Percentiles rank a stretch among this genome's conserved stretches.
phyloP scores from a whole-genome alignment of 108 stramenopile genomes.

The Discostella pseudostelligera region DNA sequence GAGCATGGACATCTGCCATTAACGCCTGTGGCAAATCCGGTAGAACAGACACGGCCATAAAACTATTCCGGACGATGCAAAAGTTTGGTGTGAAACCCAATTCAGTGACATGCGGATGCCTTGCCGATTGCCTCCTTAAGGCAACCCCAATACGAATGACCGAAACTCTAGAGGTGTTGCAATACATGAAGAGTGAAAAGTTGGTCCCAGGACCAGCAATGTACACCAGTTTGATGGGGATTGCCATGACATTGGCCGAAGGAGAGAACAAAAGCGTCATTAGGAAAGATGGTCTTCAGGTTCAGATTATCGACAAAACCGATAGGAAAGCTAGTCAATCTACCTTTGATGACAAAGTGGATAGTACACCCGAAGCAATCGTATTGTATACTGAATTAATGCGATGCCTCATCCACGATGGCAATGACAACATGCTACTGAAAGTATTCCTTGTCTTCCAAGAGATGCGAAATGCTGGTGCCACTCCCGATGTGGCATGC shows the following conservation, averaged over 20 bases:
- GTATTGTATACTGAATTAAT: constrained; percentile 81
- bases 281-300: constrained; percentile 31
- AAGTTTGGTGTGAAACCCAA: constrained; percentile 74
- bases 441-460: constrained; percentile 83
- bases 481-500: constrained; percentile 72
- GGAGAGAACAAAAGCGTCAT: constrained; percentile 48
- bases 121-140: constrained; percentile 68
- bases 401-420: constrained; percentile 36
- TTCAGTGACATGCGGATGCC: constrained; percentile 73
- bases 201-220: constrained; percentile 77
- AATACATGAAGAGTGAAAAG: constrained; percentile 77
- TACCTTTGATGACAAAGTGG: not conserved
- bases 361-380: constrained; percentile 54
- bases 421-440: constrained; percentile 37
- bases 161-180: constrained; percentile 70
- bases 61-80: constrained; percentile 73
- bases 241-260: constrained; percentile 57
- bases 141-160: constrained; percentile 40
- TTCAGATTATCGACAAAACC: constrained; percentile 34
- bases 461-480: constrained; percentile 75
- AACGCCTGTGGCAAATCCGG: constrained; percentile 86
- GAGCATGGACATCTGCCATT: constrained; percentile 90
- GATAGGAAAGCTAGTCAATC: not conserved
- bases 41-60: constrained; percentile 67
- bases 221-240: constrained; percentile 84